Conservation (phyloP, 164 flowering plant genomes). For the Echeveria elegans region DNA sequence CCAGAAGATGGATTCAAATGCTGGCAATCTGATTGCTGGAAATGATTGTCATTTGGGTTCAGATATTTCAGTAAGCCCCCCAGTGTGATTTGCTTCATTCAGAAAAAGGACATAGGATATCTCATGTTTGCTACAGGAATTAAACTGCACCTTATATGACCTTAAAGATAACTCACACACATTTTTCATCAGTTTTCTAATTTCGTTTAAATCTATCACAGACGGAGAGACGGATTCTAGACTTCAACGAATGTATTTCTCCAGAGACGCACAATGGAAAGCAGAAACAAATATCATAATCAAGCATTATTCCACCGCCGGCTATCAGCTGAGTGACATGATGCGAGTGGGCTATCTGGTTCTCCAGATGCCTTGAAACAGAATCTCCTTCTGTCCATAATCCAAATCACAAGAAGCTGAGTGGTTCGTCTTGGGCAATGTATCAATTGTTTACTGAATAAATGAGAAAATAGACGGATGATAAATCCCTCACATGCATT, state of each 20-base stretch:
- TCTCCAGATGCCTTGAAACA: background rate
- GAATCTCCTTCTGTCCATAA: background rate
- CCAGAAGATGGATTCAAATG: conserved; percentile 12
- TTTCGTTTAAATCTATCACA: conserved; percentile 18
- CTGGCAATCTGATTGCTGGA: background rate
- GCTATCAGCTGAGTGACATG: background rate
- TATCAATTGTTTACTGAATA: too few relatives aligned
- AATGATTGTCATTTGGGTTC: background rate
- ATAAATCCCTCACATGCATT: too few relatives aligned
- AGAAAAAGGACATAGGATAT: too few relatives aligned
- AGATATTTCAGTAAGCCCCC: background rate
- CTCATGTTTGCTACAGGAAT: background rate
- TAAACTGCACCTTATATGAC: background rate
- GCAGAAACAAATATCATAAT: background rate
- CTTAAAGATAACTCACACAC: background rate
- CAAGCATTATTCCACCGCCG: background rate
- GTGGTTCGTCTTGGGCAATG: too few relatives aligned
- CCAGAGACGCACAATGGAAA: background rate
- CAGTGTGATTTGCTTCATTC: too few relatives aligned
- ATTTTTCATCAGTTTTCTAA: background rate
- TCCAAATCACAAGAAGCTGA: background rate
- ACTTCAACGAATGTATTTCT: conserved; percentile 37
- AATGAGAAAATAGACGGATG: too few relatives aligned
- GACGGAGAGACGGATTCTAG: conserved; percentile 50
- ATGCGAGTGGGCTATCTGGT: background rate